Evolutionary conservation across 2,329 filamentous ascomycete species (phyloP).

Genomic region (Lachnum nothofagi): DNA sequence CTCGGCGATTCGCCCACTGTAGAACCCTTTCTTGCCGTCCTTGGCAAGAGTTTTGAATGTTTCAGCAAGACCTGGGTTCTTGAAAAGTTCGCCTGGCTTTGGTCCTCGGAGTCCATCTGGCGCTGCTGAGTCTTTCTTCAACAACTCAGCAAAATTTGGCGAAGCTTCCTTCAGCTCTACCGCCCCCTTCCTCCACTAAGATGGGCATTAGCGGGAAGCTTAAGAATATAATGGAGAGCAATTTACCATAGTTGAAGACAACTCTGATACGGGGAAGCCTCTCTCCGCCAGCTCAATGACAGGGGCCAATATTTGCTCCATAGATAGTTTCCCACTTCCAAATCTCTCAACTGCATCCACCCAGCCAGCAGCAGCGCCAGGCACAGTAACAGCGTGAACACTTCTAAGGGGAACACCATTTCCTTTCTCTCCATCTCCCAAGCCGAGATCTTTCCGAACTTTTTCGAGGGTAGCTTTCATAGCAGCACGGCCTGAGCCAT

Average conservation of each 20-base stretch:
- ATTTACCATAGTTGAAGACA: conserved; percentile 38
- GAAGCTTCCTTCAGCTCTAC: conserved; percentile 63
- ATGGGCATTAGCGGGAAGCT: conserved; percentile 3
- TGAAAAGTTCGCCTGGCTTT: conserved; percentile 78
- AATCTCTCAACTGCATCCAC: conserved; percentile 82
- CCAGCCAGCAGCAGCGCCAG: conserved; percentile 90
- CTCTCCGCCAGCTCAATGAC: conserved; percentile 82
- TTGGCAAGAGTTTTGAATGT: conserved; percentile 76
- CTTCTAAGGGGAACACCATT: conserved; percentile 67
- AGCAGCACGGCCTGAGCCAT: conserved; percentile 85
- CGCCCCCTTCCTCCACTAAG: conserved; percentile 69
- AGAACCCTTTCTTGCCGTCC: conserved; percentile 86
- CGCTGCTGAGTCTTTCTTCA: conserved; percentile 69
- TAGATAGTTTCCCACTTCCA: conserved; percentile 74
- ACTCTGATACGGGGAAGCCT: conserved; percentile 83
- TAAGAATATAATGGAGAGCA: not conserved
- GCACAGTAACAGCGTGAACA: conserved; percentile 78
- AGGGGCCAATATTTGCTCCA: conserved; percentile 74
- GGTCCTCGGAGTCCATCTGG: conserved; percentile 70
- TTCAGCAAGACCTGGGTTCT: conserved; percentile 71
- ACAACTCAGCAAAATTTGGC: conserved; percentile 80
- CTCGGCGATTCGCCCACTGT: conserved; percentile 76
- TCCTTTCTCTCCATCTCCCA: conserved; percentile 52
- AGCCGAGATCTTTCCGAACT: conserved; percentile 63
- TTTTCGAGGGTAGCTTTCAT: conserved; percentile 62